phyloP scores from a whole-genome alignment of 2,329 filamentous ascomycete species.

The Diplodia intermedia region DNA sequence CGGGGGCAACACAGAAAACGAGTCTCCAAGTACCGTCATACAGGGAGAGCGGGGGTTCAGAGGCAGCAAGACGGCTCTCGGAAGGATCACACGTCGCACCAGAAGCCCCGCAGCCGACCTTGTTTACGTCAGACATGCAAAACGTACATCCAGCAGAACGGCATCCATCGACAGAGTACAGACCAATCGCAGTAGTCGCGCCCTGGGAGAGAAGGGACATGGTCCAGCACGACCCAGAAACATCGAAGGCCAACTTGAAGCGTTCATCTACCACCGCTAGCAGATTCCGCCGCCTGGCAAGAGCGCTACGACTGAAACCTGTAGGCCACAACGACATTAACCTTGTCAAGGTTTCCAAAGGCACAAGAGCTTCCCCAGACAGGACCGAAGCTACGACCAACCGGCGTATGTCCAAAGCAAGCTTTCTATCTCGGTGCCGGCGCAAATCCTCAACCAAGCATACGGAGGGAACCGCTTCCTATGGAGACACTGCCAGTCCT shows the following conservation, averaged over 20 bases:
- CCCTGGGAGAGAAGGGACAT: not conserved
- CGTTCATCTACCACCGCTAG: not conserved
- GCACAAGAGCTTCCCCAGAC: not conserved
- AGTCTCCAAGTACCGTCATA: not conserved
- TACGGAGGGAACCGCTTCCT: not conserved
- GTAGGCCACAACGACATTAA: slow-evolving; percentile 2
- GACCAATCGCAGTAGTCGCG: not conserved
- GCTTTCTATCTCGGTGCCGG: slow-evolving; percentile 6
- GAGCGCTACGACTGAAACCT: not conserved
- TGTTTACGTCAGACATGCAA: not conserved
- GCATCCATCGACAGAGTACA: not conserved
- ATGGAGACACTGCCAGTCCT: not conserved
- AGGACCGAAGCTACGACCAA: too few relatives aligned
- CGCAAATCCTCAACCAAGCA: not conserved
- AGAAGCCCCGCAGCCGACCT: not conserved
- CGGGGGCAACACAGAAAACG: not conserved
- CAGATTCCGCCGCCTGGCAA: slow-evolving; percentile 4
- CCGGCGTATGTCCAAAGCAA: not conserved
- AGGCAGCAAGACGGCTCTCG: not conserved
- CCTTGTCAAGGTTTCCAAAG: not conserved
- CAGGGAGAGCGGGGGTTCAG: not conserved
- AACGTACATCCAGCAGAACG: not conserved
- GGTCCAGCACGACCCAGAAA: not conserved
- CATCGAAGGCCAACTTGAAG: not conserved
- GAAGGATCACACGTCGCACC: not conserved